Evolutionary conservation across 2,329 filamentous ascomycete genomes (phyloP).

Genomic region (Penicillium sp.): DNA sequence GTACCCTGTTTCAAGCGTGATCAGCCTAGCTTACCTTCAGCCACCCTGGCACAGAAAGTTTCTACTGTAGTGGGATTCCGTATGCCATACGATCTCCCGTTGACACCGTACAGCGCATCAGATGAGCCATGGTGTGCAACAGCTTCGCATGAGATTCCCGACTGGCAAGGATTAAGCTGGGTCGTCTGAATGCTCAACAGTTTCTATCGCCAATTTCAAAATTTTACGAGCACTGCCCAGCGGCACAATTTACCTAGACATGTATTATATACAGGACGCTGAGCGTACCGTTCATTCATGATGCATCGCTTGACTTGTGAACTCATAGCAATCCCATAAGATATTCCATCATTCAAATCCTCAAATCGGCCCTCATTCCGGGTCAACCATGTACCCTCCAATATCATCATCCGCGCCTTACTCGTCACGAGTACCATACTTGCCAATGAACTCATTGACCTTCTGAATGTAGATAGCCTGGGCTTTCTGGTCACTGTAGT

Average conservation of each 20-base stretch:
- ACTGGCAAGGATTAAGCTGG: conserved; percentile 50
- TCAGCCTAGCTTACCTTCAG: conserved; percentile 35
- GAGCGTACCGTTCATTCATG: conserved; percentile 5
- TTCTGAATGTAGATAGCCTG: conserved; percentile 71
- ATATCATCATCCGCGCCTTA: conserved; percentile 4
- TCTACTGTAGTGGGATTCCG: conserved; percentile 60
- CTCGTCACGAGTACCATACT: conserved; percentile 50
- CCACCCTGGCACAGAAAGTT: conserved; percentile 10
- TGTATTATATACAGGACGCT: conserved; percentile 9
- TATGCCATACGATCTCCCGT: conserved; percentile 76
- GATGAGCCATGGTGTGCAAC: conserved; percentile 77
- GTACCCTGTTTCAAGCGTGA: conserved; percentile 64
- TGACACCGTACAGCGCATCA: conserved; percentile 58
- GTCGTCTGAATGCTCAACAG: conserved; percentile 50
- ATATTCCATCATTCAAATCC: conserved; percentile 1
- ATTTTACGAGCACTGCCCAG: neutral
- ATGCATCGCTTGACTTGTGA: conserved; percentile 16
- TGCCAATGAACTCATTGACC: conserved; percentile 66
- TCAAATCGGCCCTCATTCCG: neutral
- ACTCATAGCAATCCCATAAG: conserved; percentile 1
- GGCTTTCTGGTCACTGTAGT: conserved; percentile 61
- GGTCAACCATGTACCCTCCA: neutral
- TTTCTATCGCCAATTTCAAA: neutral
- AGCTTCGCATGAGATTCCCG: conserved; percentile 54
- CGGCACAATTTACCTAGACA: neutral